Percentiles rank a stretch among this genome's conserved stretches.
phyloP scores from a whole-genome alignment of 306 rosid species.

The Ormosia emarginata region DNA sequence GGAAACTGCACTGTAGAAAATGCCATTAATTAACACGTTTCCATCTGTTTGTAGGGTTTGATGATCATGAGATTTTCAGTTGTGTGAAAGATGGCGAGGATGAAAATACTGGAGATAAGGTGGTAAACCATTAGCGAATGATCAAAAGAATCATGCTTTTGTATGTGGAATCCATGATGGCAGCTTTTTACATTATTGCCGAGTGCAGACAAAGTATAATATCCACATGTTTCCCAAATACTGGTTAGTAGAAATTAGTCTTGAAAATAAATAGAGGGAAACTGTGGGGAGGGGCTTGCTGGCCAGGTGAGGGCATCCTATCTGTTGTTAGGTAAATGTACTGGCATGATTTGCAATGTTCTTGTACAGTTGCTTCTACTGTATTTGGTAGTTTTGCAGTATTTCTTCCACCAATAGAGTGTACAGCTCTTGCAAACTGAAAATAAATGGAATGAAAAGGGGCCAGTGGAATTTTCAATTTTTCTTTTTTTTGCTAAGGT shows the following conservation, averaged over 20 bases:
- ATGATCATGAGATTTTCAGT: constrained; percentile 66
- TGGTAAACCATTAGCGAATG: constrained; percentile 30
- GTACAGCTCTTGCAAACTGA: constrained; percentile 28
- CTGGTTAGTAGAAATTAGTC: neutral
- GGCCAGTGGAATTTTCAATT: neutral
- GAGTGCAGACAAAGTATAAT: constrained; percentile 1
- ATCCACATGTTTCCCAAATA: constrained; percentile 10
- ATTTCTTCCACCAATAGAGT: constrained; percentile 8
- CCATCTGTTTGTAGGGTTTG: constrained; percentile 56
- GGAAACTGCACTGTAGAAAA: constrained; percentile 7
- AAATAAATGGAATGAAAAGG: neutral
- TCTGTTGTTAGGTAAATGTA: neutral
- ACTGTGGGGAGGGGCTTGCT: neutral
- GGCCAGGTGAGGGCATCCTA: constrained; percentile 4
- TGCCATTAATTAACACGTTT: constrained; percentile 15
- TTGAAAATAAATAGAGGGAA: constrained; percentile 12
- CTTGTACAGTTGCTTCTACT: constrained; percentile 25
- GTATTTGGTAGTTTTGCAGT: constrained; percentile 9
- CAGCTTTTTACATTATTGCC: constrained; percentile 1
- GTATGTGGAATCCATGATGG: neutral
- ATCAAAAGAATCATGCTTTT: constrained; percentile 16
- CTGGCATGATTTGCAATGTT: constrained; percentile 12
- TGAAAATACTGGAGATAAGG: constrained; percentile 44
- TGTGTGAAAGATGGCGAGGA: constrained; percentile 51
- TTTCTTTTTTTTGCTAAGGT: neutral